Evolutionary conservation across 768 basidiomycete species (phyloP).

Genomic region (Suillus weaverae): DNA sequence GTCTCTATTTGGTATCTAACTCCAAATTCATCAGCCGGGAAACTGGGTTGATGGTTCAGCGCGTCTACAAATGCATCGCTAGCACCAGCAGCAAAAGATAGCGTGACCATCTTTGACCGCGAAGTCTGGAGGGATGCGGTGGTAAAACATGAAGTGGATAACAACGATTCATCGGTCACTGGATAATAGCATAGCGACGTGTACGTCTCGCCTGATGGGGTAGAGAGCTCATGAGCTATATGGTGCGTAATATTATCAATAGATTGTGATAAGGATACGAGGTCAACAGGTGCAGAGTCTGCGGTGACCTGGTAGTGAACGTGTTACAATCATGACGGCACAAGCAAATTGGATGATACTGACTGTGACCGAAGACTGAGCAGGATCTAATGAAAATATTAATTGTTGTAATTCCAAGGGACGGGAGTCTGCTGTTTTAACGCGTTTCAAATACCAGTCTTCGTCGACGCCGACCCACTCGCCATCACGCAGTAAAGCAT

Average conservation of each 20-base stretch:
- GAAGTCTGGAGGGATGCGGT: slow-evolving; percentile 34
- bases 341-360: slow-evolving; percentile 12
- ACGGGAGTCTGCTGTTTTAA: slow-evolving; percentile 29
- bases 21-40: slow-evolving; percentile 38
- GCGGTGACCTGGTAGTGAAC: slow-evolving; percentile 24
- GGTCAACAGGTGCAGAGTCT: slow-evolving; percentile 38
- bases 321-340: background rate
- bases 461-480: slow-evolving; percentile 68
- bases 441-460: slow-evolving; percentile 45
- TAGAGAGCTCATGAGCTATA: slow-evolving; percentile 42
- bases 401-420: slow-evolving; percentile 75
- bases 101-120: slow-evolving; percentile 44
- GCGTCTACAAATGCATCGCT: slow-evolving; percentile 53
- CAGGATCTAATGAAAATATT: slow-evolving; percentile 52
- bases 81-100: slow-evolving; percentile 50
- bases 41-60: slow-evolving; percentile 28
- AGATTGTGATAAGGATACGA: slow-evolving; percentile 44
- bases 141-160: slow-evolving; percentile 41
- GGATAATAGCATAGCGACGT: slow-evolving; percentile 51
- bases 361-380: slow-evolving; percentile 38
- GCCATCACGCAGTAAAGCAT: slow-evolving; percentile 51
- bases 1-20: slow-evolving; percentile 54
- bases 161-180: slow-evolving; percentile 21
- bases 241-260: slow-evolving; percentile 49
- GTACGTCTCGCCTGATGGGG: slow-evolving; percentile 47